phyloP scores from a whole-genome alignment of 2,329 filamentous ascomycete species.

The Rhinocladiella mackenziei region DNA sequence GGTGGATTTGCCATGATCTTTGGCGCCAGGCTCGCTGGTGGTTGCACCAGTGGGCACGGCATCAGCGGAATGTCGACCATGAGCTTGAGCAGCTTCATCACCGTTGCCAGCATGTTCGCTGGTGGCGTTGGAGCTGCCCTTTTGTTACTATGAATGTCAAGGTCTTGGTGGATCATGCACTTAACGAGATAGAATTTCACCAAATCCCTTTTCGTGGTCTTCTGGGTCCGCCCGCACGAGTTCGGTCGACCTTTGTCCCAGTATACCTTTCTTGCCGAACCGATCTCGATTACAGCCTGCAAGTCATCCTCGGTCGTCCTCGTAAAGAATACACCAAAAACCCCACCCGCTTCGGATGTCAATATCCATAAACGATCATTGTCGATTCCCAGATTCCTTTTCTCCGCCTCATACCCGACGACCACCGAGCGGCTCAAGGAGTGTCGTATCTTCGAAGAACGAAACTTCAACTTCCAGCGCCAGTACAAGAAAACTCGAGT shows the following conservation, averaged over 20 bases:
- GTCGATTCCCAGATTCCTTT: background rate
- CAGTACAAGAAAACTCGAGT: too few species aligned
- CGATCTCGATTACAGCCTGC: too few species aligned
- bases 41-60: constrained; percentile 66
- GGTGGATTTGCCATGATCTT: constrained; percentile 58
- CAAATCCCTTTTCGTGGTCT: background rate
- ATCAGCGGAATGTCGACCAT: constrained; percentile 64
- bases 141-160: constrained; percentile 3
- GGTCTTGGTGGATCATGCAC: background rate
- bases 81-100: constrained; percentile 59
- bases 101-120: constrained; percentile 56
- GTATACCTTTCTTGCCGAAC: background rate
- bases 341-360: too few species aligned
- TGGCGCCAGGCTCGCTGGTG: constrained; percentile 60
- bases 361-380: background rate
- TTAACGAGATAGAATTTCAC: background rate
- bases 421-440: too few species aligned
- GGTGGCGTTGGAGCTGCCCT: constrained; percentile 42
- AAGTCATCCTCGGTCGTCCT: too few species aligned
- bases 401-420: constrained; percentile 3
- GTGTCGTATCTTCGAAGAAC: too few species aligned
- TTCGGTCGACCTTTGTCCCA: background rate
- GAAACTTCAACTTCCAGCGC: too few species aligned
- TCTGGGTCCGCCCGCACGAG: background rate
- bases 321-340: background rate